Conservation (phyloP, 169 alveolate genomes). For the Plasmodium adleri region DNA sequence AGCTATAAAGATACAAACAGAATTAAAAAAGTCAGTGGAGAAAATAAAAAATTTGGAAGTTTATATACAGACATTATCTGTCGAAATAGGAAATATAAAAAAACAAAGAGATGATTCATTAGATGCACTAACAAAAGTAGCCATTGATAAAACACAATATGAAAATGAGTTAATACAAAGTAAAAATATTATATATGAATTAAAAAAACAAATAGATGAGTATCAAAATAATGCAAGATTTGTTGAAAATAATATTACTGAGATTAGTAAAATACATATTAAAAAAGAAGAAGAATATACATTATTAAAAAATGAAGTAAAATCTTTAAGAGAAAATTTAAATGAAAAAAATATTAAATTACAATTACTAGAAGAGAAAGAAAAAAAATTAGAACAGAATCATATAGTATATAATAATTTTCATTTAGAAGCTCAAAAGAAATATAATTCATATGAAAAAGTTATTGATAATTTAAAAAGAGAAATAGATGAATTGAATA, state of each 20-base stretch:
- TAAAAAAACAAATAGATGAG: conserved; percentile 37
- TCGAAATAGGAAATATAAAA: conserved; percentile 46
- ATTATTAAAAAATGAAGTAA: conserved; percentile 65
- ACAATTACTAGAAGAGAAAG: conserved; percentile 57
- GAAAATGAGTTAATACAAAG: conserved; percentile 69
- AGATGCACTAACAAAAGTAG: conserved; percentile 74
- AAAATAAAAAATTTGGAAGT: conserved; percentile 63
- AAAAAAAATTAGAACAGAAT: conserved; percentile 43
- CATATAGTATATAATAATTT: conserved; percentile 37
- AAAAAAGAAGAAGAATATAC: conserved; percentile 49
- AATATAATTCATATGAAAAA: conserved; percentile 66
- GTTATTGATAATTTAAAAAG: conserved; percentile 31
- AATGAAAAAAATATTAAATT: conserved; percentile 64
- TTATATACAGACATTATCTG: conserved; percentile 60
- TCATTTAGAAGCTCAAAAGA: conserved; percentile 64
- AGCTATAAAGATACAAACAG: conserved; percentile 74
- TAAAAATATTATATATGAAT: conserved; percentile 56
- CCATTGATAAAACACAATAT: conserved; percentile 73
- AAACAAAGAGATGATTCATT: conserved; percentile 70
- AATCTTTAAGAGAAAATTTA: conserved; percentile 69
- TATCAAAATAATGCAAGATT: conserved; percentile 37
- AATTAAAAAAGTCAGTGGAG: conserved; percentile 72
- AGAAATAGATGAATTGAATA: conserved; percentile 66
- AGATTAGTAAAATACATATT: conserved; percentile 46
- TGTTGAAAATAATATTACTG: conserved; percentile 65